phyloP scores from a whole-genome alignment of 129 eudicot genomes.

The Kitagawia praeruptora region DNA sequence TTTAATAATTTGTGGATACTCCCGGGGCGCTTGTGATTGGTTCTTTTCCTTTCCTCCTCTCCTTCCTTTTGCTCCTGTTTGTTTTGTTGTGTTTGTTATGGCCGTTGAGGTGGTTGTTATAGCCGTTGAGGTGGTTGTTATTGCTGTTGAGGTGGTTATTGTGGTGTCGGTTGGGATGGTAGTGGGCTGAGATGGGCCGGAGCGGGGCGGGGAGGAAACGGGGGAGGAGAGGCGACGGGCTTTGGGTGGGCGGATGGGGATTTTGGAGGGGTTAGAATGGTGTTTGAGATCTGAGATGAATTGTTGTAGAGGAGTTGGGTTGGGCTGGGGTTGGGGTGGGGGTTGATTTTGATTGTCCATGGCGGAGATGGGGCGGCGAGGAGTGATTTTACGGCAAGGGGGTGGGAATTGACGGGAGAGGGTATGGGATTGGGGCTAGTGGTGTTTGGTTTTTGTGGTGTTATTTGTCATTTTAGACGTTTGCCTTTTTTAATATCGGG shows the following conservation, averaged over 20 bases:
- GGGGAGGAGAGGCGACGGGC: constrained; percentile 56
- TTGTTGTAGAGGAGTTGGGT: constrained; percentile 14
- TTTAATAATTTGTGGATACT: constrained; percentile 31
- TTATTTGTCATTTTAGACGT: neutral
- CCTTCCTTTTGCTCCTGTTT: neutral
- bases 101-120: constrained; percentile 13
- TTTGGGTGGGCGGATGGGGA: constrained; percentile 88
- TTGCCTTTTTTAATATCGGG: neutral
- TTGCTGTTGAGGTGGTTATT: neutral
- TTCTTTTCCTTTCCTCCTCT: constrained; percentile 47
- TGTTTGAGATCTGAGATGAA: constrained; percentile 19
- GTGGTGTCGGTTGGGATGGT: constrained; percentile 17
- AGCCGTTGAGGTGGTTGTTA: neutral
- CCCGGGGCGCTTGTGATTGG: constrained; percentile 23
- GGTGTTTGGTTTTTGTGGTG: neutral
- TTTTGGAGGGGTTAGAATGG: constrained; percentile 56
- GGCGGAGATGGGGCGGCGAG: neutral
- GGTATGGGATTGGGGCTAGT: neutral
- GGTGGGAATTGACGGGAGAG: constrained; percentile 1
- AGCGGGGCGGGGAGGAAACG: neutral
- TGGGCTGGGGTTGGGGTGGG: neutral
- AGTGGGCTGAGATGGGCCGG: neutral
- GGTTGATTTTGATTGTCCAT: neutral
- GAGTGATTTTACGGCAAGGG: neutral
- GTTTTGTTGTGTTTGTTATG: constrained; percentile 3